Conservation (phyloP, 192 early-diverging fungal genomes). For the Rhizophagus clarus region DNA sequence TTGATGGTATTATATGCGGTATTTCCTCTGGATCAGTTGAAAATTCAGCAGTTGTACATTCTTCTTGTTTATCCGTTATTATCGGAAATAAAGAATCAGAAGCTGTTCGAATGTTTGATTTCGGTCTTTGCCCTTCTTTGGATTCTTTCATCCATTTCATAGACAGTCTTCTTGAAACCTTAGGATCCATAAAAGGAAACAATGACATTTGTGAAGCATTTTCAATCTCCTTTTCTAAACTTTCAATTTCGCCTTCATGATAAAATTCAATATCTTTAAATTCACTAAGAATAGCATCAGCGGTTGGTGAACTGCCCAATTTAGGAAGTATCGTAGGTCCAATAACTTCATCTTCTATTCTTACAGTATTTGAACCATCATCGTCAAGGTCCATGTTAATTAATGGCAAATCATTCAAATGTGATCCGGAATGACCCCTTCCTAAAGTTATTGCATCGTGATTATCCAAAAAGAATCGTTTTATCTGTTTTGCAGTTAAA, state of each 20-base stretch:
- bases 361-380: conserved; percentile 2
- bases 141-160: conserved; percentile 53
- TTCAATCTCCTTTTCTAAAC: conserved; percentile 41
- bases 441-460: conserved; percentile 44
- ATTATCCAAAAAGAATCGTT: conserved; percentile 64
- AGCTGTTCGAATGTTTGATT: conserved; percentile 27
- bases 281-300: conserved; percentile 20
- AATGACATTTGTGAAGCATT: conserved; percentile 42
- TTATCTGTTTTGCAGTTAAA: conserved; percentile 63
- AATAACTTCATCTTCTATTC: conserved; percentile 26
- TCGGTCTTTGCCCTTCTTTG: conserved; percentile 36
- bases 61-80: conserved; percentile 34
- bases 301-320: conserved; percentile 49
- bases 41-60: conserved; percentile 22
- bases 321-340: conserved; percentile 46
- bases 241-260: conserved; percentile 37
- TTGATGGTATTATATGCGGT: conserved; percentile 35
- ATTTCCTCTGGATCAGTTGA: not conserved
- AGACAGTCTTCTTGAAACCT: conserved; percentile 50
- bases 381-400: conserved; percentile 42
- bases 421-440: conserved; percentile 44
- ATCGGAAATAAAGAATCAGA: conserved; percentile 35
- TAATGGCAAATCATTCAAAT: conserved; percentile 50
- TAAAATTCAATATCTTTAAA: conserved; percentile 35
- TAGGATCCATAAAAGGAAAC: conserved; percentile 45